These are phyloP conservation scores for Candida maris DNA, from an alignment of 805 yeast species.

Conservation along the genomic window DNA sequence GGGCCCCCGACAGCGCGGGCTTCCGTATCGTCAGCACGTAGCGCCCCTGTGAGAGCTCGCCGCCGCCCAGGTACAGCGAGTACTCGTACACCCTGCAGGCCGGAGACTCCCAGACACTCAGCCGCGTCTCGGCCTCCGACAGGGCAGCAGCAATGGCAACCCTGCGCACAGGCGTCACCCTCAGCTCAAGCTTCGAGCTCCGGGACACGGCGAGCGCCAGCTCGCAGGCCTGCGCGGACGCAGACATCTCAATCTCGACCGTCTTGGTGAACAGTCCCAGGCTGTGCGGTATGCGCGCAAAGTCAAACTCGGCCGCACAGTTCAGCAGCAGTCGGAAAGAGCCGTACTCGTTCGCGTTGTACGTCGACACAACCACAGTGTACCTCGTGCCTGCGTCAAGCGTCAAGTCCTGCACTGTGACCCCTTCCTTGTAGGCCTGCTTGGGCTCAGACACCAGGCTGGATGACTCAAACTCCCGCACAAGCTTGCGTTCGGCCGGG, in stretches of 20 bases:
- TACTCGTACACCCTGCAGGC: background rate
- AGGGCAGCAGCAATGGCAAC: background rate
- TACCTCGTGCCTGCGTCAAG: constrained; percentile 37
- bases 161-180: background rate
- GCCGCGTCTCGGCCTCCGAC: background rate
- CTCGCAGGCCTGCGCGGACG: background rate
- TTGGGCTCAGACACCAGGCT: constrained; percentile 24
- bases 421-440: constrained; percentile 34
- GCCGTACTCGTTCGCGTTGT: constrained; percentile 29
- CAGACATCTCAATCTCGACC: background rate
- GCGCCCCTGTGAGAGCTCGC: background rate
- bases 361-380: constrained; percentile 45
- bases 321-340: constrained; percentile 33
- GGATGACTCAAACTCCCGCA: constrained; percentile 28
- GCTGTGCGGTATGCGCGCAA: constrained; percentile 6
- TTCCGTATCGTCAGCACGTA: no score
- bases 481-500: constrained; percentile 21
- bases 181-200: background rate
- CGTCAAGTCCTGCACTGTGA: constrained; percentile 21
- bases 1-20: background rate
- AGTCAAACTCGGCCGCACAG: constrained; percentile 12
- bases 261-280: constrained; percentile 12
- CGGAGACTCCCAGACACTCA: background rate
- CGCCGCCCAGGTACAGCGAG: background rate
- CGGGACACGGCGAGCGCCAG: background rate